Conservation (phyloP, 495 filamentous ascomycete species). For the Clohesyomyces aquaticus region DNA sequence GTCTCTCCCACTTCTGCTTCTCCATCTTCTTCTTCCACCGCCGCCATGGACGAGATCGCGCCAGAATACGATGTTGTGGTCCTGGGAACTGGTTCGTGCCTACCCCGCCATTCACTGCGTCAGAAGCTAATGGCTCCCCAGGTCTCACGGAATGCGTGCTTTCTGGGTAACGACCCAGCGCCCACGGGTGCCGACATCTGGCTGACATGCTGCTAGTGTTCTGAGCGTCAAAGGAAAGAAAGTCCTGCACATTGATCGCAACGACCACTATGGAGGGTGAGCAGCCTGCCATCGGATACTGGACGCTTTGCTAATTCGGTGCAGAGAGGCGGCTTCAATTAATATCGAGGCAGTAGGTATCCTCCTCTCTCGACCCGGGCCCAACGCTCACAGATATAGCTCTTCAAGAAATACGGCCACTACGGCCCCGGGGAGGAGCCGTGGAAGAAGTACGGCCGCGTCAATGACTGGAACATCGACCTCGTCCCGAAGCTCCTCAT, state of each 20-base stretch:
- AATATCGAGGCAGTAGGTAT: slow-evolving; percentile 84
- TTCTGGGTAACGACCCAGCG: slow-evolving; percentile 69
- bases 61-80: slow-evolving; percentile 98
- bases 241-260: slow-evolving; percentile 97
- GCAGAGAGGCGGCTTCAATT: slow-evolving; percentile 89
- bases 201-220: slow-evolving; percentile 60
- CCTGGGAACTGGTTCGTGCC: slow-evolving; percentile 82
- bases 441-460: slow-evolving; percentile 94
- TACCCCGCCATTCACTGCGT: slow-evolving; percentile 46
- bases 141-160: slow-evolving; percentile 98
- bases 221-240: slow-evolving; percentile 99
- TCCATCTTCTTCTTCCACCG: neutral
- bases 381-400: slow-evolving; percentile 53
- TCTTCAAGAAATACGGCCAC: slow-evolving; percentile 94
- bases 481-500: slow-evolving; percentile 97
- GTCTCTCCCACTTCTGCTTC: neutral
- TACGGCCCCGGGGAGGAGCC: slow-evolving; percentile 74
- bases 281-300: slow-evolving; percentile 44
- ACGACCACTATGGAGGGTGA: slow-evolving; percentile 98
- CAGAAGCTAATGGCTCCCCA: slow-evolving; percentile 49
- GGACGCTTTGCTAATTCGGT: slow-evolving; percentile 40
- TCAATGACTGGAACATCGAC: slow-evolving; percentile 99
- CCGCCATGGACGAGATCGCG: slow-evolving; percentile 91
- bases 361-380: slow-evolving; percentile 27
- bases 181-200: neutral